Percentiles rank a stretch among this genome's conserved stretches.
phyloP scores from a whole-genome alignment of 2,329 filamentous ascomycete genomes.

The Arthrocladium fulminans region DNA sequence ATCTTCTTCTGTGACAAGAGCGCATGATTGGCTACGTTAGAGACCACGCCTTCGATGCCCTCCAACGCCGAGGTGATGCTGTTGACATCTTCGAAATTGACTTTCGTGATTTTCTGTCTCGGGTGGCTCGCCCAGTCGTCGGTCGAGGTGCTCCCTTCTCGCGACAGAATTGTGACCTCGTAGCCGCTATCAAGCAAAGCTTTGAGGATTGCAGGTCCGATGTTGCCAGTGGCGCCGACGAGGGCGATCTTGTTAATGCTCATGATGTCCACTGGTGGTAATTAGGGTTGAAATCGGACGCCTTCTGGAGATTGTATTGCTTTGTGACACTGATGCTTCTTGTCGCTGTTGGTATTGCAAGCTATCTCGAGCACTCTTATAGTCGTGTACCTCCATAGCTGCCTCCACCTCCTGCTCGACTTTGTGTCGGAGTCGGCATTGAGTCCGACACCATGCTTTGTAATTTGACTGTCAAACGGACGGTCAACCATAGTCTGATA shows the following conservation, averaged over 20 bases:
- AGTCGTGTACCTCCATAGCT: neutral
- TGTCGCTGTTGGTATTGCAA: neutral
- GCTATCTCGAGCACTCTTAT: neutral
- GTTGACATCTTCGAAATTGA: slow-evolving; percentile 14
- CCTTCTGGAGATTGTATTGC: neutral
- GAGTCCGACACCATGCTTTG: too few relatives aligned
- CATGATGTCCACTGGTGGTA: too few relatives aligned
- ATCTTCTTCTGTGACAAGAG: slow-evolving; percentile 27
- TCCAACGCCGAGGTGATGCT: slow-evolving; percentile 13
- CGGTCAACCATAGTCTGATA: too few relatives aligned
- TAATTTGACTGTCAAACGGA: too few relatives aligned
- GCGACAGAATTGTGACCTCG: slow-evolving; percentile 13
- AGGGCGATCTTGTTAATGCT: neutral
- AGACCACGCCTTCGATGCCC: slow-evolving; percentile 16
- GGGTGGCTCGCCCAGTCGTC: slow-evolving; percentile 8
- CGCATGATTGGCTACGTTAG: slow-evolving; percentile 15
- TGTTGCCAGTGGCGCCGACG: neutral
- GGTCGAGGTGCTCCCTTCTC: slow-evolving; percentile 12
- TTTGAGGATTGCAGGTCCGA: neutral
- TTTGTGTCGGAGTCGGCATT: too few relatives aligned
- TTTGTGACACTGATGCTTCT: neutral
- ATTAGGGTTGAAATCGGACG: neutral
- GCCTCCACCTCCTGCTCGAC: too few relatives aligned
- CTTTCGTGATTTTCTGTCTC: slow-evolving; percentile 12
- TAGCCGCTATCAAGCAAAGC: neutral